Base-by-base conservation (phyloP, 176 grass and related monocot genomes). In the Zizania latifolia region DNA sequence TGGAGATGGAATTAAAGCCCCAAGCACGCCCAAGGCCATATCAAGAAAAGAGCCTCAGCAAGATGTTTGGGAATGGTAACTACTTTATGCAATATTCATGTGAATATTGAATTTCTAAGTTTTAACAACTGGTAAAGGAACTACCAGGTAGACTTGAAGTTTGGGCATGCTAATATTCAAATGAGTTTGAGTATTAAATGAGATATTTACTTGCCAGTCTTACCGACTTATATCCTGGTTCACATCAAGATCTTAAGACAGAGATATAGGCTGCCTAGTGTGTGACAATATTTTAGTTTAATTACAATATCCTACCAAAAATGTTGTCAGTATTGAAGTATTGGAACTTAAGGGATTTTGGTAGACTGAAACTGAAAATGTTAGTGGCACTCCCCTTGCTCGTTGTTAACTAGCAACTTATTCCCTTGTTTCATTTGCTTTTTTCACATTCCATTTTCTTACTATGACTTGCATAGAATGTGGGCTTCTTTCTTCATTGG, bases 31-130 rank as follows among this genome's bases (percentile, higher is more conserved):
- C 89, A 81, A 94, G 94, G 78, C 91, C 94, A 59, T 98, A 98
- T 81, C 94, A 98, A 86, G 91, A 98, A 68, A 98, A 94, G 86
- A 98, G 94, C 67, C 94, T 98, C 30, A 98, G 94, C 80, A 98
- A 94, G 76, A 98, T 98, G 94, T 98, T 98, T 92, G 89, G 94
- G 65, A 98, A 98, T 57, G 94, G 94, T 97, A 61, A 81, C 86
- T 74, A 50, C 32, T 24, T 71, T 37, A 54, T 70, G 48, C 17
- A 36, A 43, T 53, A 6, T 38, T 34, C 22, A 53, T 35, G 8
- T 62, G 65, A 55, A 78, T 61, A 30, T 68, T 59, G 43, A 62
- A 74, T 56, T 70, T 62, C 10, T 24, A 39, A 21, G 21, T 21
- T 51, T 0, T 5, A 58, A 55, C n/a, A 55, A 73, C 41, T 73